Percentiles rank a stretch among this genome's conserved stretches.
phyloP scores from a whole-genome alignment of 768 basidiomycete species.

The Phylloporus scabripes region DNA sequence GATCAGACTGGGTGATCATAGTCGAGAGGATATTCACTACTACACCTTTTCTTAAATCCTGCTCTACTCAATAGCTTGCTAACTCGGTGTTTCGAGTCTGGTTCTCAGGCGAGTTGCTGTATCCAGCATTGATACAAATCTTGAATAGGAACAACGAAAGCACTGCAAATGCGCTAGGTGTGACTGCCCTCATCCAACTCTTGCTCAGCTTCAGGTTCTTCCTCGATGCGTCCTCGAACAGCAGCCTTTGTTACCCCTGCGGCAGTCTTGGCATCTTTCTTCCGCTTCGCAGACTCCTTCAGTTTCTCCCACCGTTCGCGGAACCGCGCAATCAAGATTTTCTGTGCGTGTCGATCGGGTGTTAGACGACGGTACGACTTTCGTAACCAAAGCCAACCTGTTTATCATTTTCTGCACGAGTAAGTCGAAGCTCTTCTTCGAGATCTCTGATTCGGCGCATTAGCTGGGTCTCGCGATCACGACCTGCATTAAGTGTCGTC shows the following conservation, averaged over 20 bases:
- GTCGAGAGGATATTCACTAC: too few relatives aligned
- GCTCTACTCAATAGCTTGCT: too few relatives aligned
- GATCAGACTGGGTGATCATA: too few relatives aligned
- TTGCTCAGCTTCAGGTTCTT: constrained; percentile 63
- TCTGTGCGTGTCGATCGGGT: constrained; percentile 40
- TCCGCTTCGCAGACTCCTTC: constrained; percentile 82
- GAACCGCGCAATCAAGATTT: constrained; percentile 77
- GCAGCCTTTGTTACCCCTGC: constrained; percentile 40
- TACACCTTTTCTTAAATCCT: too few relatives aligned
- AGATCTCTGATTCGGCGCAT: constrained; percentile 58
- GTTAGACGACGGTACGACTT: constrained; percentile 10
- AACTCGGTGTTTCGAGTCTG: not conserved
- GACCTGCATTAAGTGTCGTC: constrained; percentile 45
- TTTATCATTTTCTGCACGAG: constrained; percentile 74
- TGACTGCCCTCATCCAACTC: constrained; percentile 35
- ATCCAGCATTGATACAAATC: constrained; percentile 5
- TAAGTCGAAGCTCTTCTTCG: constrained; percentile 66
- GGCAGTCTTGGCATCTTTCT: constrained; percentile 66
- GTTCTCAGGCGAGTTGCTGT: not conserved
- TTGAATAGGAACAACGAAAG: too few relatives aligned
- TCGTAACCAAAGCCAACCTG: constrained; percentile 45
- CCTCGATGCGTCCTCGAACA: constrained; percentile 64
- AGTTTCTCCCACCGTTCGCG: constrained; percentile 86
- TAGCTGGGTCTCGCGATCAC: constrained; percentile 53
- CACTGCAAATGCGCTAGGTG: constrained; percentile 1